Base-by-base conservation (phyloP, 371 early-diverging fungal genomes). In the Rhizopus arrhizus region DNA sequence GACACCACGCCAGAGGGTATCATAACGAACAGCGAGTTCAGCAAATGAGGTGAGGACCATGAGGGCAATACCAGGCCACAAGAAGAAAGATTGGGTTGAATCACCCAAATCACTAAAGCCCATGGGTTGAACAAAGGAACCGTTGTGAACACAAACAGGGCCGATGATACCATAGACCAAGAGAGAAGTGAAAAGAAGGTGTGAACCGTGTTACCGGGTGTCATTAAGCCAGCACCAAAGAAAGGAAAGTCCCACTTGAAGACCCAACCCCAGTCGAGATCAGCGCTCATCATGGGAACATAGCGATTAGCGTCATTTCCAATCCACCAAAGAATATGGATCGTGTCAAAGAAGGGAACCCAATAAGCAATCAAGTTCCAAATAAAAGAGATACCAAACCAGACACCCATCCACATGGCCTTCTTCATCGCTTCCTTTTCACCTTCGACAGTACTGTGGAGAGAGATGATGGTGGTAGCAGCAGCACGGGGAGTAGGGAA, bases 41-140 rank as follows among this genome's bases (percentile, higher is more conserved):
- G 86, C 68, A 59, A 89, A 85, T n/a, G 86, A 75, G 42, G 85
- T 68, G 35, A 82, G 69, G 43, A 87, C 78, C 88, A 91, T 88
- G 38, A 89, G 73, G 8, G 85, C 82, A 65, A 91, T 85, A 70
- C 91, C 91, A n/a, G 89, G 88, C 90, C 87, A 86, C 33, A 86
- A 65, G 70, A 80, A 83, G 84, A 84, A 84, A 29, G 69, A 73
- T 52, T 83, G 80, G 13, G 76, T 78, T 38, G 78, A 73, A 33
- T 68, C 70, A 41, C 75, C 74, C 5, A 46, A 56, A 4, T 22
- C 8, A 12, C 61, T 62, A 65, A 83, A 81, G 45, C 84, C 80
- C 40, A 56, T 63, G 8, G 63, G 38, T 2, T 60, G 63, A 34
- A 63, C 62, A 64, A 81, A 69, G 56, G 58, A 61, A 10, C 85